A percentile compares a stretch with the other conserved stretches of the same genome.
Evolutionary conservation across 805 yeast genomes (phyloP).

Genomic region (Peterozyma toletana): DNA sequence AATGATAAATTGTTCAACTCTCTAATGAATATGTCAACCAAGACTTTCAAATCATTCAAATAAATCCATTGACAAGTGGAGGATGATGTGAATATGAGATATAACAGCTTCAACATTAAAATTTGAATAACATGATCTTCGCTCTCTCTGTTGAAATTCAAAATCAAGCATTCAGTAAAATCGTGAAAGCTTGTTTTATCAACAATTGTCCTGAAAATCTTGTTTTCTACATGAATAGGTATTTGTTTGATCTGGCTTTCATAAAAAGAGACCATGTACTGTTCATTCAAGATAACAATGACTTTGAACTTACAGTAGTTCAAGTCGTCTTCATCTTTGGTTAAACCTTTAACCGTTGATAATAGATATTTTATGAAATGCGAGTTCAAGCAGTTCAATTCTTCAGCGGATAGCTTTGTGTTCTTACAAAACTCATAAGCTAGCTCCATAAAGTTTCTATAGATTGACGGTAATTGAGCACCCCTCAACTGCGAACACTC

Average conservation of each 20-base stretch:
- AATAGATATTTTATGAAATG: conserved; percentile 43
- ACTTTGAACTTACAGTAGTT: conserved; percentile 66
- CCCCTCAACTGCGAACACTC: conserved; percentile 2
- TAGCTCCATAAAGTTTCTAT: conserved; percentile 35
- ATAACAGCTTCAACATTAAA: conserved; percentile 71
- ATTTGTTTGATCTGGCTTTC: conserved; percentile 12
- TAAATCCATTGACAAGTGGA: conserved; percentile 64
- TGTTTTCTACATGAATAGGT: conserved; percentile 24
- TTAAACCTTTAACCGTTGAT: conserved; percentile 30
- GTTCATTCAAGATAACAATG: conserved; percentile 76
- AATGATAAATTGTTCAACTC: conserved; percentile 65
- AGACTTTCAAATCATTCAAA: conserved; percentile 76
- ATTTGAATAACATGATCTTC: conserved; percentile 66
- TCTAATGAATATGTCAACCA: conserved; percentile 75
- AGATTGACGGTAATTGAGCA: conserved; percentile 8
- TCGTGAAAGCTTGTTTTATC: conserved; percentile 36
- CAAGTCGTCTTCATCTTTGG: conserved; percentile 44
- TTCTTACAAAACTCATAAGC: conserved; percentile 48
- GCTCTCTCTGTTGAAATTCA: conserved; percentile 67
- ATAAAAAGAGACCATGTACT: conserved; percentile 61
- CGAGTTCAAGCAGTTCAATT: conserved; percentile 32
- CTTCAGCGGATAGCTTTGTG: conserved; percentile 33
- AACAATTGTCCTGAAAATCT: conserved; percentile 50
- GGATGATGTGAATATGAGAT: conserved; percentile 62
- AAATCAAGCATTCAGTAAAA: conserved; percentile 63